These are phyloP conservation scores for Baorangia bicolor DNA, from an alignment of 768 basidiomycete species.

Conservation along the genomic window DNA sequence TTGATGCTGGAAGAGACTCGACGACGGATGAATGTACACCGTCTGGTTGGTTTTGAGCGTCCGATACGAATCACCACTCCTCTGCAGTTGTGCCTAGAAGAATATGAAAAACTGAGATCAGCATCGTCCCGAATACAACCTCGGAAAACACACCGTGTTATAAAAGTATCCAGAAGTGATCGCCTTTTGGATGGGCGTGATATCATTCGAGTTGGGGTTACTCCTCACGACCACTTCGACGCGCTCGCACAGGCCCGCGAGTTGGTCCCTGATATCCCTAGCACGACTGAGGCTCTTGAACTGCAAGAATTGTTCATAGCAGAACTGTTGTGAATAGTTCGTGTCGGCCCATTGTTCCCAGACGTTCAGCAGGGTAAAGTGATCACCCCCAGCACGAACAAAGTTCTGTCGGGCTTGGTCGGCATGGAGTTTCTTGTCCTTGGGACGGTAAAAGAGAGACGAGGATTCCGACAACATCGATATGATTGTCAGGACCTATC, in stretches of 20 bases:
- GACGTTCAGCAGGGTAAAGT: conserved; percentile 95
- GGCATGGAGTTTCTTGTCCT: conserved; percentile 97
- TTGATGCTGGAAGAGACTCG: conserved; percentile 91
- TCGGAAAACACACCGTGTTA: conserved; percentile 63
- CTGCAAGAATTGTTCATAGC: conserved; percentile 93
- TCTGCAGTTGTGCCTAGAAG: conserved; percentile 81
- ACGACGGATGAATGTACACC: conserved; percentile 95
- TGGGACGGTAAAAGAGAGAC: conserved; percentile 94
- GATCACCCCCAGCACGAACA: conserved; percentile 92
- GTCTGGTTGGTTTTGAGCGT: conserved; percentile 96
- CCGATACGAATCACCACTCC: conserved; percentile 95
- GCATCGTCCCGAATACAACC: background rate
- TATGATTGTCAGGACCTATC: conserved; percentile 90
- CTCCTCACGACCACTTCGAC: conserved; percentile 89
- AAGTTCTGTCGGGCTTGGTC: conserved; percentile 99
- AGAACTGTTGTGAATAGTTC: conserved; percentile 95
- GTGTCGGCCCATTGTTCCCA: conserved; percentile 99
- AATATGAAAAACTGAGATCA: background rate
- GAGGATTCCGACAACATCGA: conserved; percentile 96
- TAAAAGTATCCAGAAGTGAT: conserved; percentile 95
- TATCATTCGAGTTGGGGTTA: conserved; percentile 91
- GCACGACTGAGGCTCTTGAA: conserved; percentile 94
- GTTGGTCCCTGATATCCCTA: conserved; percentile 93
- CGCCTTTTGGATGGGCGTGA: conserved; percentile 92
- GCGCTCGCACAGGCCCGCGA: conserved; percentile 93